A percentile compares a stretch with the other conserved stretches of the same genome.
These are phyloP conservation scores for Salvia rosmarinus DNA, from an alignment of 257 asterid genomes.

Conservation along the genomic window DNA sequence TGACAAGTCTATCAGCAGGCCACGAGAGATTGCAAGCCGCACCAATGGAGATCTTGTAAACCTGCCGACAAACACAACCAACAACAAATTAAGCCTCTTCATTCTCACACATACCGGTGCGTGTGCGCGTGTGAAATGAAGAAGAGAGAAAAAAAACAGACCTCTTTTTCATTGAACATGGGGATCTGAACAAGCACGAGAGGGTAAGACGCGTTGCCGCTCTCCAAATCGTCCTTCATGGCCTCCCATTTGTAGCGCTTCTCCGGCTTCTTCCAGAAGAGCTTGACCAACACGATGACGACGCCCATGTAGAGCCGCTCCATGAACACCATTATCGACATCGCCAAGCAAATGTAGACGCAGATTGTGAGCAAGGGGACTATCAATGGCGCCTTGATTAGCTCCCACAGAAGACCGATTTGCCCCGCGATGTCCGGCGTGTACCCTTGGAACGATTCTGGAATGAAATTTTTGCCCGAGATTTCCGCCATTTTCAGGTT, in stretches of 20 bases:
- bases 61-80: conserved; percentile 45
- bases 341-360: conserved; percentile 69
- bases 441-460: conserved; percentile 59
- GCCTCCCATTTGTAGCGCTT: conserved; percentile 74
- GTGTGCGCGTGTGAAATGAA: background rate
- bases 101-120: conserved; percentile 19
- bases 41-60: conserved; percentile 92
- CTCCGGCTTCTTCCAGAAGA: conserved; percentile 78
- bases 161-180: conserved; percentile 92
- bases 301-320: conserved; percentile 90
- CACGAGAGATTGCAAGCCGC: conserved; percentile 95
- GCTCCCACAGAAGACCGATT: conserved; percentile 76
- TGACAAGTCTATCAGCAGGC: conserved; percentile 90
- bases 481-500: conserved; percentile 61
- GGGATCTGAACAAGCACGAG: conserved; percentile 92
- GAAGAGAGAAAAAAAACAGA: conserved; percentile 5
- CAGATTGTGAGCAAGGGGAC: conserved; percentile 63
- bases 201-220: conserved; percentile 59
- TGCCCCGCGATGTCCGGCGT: conserved; percentile 65
- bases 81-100: background rate
- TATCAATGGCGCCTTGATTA: conserved; percentile 66
- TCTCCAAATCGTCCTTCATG: conserved; percentile 67
- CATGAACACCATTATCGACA: conserved; percentile 81
- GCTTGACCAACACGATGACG: conserved; percentile 66
- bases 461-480: conserved; percentile 50